Base-by-base conservation (phyloP, 2,329 filamentous ascomycete species). In the Penicillium freii region DNA sequence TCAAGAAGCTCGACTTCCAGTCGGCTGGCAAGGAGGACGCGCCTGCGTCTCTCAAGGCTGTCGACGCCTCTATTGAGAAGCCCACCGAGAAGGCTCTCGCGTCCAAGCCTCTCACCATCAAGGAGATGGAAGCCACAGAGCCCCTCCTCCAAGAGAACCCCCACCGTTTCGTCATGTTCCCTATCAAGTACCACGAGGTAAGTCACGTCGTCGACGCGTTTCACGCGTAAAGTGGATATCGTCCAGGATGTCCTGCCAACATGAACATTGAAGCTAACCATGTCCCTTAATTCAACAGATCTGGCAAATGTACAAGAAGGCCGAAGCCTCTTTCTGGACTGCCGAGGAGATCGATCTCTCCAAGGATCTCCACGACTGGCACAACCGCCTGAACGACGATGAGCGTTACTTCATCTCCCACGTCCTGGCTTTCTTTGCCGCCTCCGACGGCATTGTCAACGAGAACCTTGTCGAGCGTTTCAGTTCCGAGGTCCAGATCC, bases 281-380 rank as follows among this genome's bases (percentile, higher is more conserved):
- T 51, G 23, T 31, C 46, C 44, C 19, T 58, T 27, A 25, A 38
- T 38, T 47, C 9, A 69, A 60, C 69, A 97, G 92, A 95, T 97
- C 78, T 99, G 94, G 94, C 93, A 97, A 79, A 97, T 97, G 93
- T 99, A 99, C 87, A 99, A 99, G 87, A 97, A 97, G 82, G 92
- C 92, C 66, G 93, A 99, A 78, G 94, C 94, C 52, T 97, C 94
- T 43, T 99, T 99, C 88, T 99, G 94, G 94, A 99, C 94, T 42
- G 94, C 94, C 51, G 94, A 99, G 78, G 94, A 99, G 83, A 97
- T 99, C 69, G 94, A 99, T 79, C 86, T 99, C 51, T 97, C 93
- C 71, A 99, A 99, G 82, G 94, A 99, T 77, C 84, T 97, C 58
- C 91, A 97, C 82, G 94, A 99, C 82, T 99, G 94, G 94, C 95